These are phyloP conservation scores for Diaporthe vaccinii DNA, from an alignment of 2,329 filamentous ascomycete species.

Conservation along the genomic window DNA sequence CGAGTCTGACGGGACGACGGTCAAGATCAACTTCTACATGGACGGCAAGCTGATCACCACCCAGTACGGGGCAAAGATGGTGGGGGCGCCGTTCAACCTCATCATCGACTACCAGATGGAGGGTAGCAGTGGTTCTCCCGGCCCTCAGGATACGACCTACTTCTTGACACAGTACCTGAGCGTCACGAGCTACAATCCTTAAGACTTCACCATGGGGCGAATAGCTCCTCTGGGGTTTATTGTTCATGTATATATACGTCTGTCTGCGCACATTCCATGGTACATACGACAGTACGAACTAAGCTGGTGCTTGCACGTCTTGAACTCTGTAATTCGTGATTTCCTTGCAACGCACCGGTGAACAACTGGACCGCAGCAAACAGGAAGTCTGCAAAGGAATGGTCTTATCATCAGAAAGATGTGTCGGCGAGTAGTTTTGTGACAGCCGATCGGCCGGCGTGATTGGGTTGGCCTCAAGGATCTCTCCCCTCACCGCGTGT, in stretches of 20 bases:
- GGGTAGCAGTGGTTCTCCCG: constrained; percentile 42
- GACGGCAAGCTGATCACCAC: constrained; percentile 61
- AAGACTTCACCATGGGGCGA: not conserved
- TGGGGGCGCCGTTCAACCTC: constrained; percentile 58
- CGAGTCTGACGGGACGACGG: constrained; percentile 60
- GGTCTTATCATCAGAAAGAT: not conserved
- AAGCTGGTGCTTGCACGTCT: not conserved
- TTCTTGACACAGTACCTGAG: constrained; percentile 42
- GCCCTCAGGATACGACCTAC: constrained; percentile 41
- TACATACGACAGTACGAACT: not conserved
- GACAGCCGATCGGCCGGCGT: not conserved
- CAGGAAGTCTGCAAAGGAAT: not conserved
- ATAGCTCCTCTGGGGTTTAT: not conserved
- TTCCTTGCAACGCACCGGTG: not conserved
- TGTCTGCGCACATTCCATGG: not conserved
- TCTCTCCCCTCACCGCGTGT: not conserved
- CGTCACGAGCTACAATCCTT: constrained; percentile 43
- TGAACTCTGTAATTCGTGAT: no score
- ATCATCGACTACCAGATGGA: constrained; percentile 44
- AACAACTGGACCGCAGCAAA: not conserved
- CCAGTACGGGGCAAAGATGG: constrained; percentile 61
- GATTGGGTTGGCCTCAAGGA: not conserved
- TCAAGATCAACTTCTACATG: constrained; percentile 65
- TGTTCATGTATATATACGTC: constrained; percentile 21
- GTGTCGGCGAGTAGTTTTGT: not conserved